Evolutionary conservation across 2,329 filamentous ascomycete species (phyloP), one percentile per base, ranked within the genome.

Genomic region (Diplodia scrobiculata): DNA sequence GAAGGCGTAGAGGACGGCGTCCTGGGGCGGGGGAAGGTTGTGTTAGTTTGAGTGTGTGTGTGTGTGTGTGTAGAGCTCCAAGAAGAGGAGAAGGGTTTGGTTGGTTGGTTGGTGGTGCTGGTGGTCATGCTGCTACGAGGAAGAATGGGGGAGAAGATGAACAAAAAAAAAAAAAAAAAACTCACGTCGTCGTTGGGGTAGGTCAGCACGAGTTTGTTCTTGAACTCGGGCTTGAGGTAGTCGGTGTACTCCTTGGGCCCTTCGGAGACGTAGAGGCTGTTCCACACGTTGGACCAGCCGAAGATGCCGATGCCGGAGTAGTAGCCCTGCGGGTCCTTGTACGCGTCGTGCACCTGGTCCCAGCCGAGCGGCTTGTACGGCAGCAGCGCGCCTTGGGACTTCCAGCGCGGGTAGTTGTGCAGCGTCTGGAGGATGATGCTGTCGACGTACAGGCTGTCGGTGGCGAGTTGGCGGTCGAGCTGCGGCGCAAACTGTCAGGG

Each of bases 141-240:
- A 9, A 9, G 29, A 7, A 32, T 6, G 0, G 29, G 29, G 1
- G 29, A 32, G 29, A 7, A 32, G 29, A 32, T 32, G 25, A 0
- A 25, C 7, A 5, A 11, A 45, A n/a, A 5, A 11, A 45, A 5
- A 11, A 45, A 5, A 11, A 45, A 5, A 11, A 45, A 14, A 38
- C 58, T 19, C n/a, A 62, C 84, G 50, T 86, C 84, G 48, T 86
- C 84, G 67, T 86, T 84, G 10, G 84, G 84, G 66, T 86, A 86
- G 0, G 83, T 85, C 11, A 86, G 71, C 2, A 81, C 81, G 4
- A 86, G 74, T 72, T 83, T 85, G 67, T 82, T 74, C 73, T 86
- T 86, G 73, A 80, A 84, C 66, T 82, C 79, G 0, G 84, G 83
- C 7, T 79, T 75, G 2, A 83, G 72, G 64, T 78, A 80, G 67